Evolutionary conservation across 805 yeast genomes (phyloP), one percentile per base, ranked within the genome.

Genomic region (Isabelozyma pseudorhagii): DNA sequence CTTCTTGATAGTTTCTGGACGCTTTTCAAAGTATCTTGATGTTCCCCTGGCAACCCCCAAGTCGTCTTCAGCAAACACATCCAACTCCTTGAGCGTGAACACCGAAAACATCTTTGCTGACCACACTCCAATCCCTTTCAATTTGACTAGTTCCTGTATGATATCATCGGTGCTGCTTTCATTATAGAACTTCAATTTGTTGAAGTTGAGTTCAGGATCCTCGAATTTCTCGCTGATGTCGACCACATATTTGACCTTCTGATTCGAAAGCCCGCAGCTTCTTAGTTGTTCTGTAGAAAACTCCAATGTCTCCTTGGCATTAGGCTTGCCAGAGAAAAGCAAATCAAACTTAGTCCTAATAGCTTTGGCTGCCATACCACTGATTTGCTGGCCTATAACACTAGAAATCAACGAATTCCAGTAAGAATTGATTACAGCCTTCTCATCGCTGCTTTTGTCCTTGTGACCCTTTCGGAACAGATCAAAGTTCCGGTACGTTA

Each of bases 11-110:
- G 84, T 51, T 4, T 75, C 74, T 0, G 84, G 85, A 47, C 87
- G 69, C 42, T 75, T 73, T 14, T 70, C 71, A 21, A 88, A 62
- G 64, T 89, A 92, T 28, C 75, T 64, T 0, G 89, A 79, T 50
- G 85, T 80, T 0, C 97, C 97, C 53, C 96, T 72, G 31, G 92
- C 90, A 2, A 92, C 80, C 1, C 97, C 97, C 44, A 92, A 68
- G 67, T 92, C 97, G 15, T 84, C 89, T 5, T 80, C 70, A 5
- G 94, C 85, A 63, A 89, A 89, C 0, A 89, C 81, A 62, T 92
- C 84, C 61, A 80, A 61, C 49, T 88, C 76, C 25, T 77, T 77
- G 42, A 91, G 68, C 1, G 87, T 86, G 61, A 89, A 89, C 18
- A 85, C 60, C 14, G 88, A 67, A 65, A 90, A 92, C 97, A 92